These are phyloP conservation scores for Achlya hypogyna DNA, from an alignment of 352 stramenopile species.

Conservation along the genomic window DNA sequence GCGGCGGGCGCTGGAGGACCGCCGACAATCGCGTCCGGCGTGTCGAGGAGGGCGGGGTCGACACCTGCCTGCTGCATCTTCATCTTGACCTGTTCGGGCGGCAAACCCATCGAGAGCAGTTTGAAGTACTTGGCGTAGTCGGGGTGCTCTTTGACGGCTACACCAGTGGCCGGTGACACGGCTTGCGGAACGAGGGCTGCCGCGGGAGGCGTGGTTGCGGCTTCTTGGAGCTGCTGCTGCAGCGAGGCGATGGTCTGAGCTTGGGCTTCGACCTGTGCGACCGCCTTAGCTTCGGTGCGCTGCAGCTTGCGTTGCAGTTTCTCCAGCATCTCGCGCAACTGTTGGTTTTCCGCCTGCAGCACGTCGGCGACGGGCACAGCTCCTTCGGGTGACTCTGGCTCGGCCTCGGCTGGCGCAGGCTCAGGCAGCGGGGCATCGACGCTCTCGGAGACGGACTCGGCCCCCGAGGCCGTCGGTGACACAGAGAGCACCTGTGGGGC, in stretches of 20 bases:
- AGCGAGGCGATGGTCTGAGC: conserved; percentile 30
- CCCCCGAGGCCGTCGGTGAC: not conserved
- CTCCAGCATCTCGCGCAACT: conserved; percentile 54
- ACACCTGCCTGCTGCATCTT: conserved; percentile 73
- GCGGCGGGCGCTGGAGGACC: conserved; percentile 21
- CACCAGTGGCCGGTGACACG: conserved; percentile 20
- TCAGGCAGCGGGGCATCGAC: too few species aligned
- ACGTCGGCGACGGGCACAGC: not conserved
- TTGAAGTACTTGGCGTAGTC: conserved; percentile 81
- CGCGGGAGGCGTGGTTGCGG: conserved; percentile 13
- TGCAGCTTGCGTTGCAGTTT: conserved; percentile 63
- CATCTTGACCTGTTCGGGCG: conserved; percentile 74
- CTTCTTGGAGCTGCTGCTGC: conserved; percentile 37
- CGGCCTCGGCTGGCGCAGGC: not conserved
- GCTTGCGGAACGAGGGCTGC: not conserved
- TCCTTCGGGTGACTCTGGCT: not conserved
- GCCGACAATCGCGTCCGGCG: conserved; percentile 56
- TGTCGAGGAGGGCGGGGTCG: conserved; percentile 54
- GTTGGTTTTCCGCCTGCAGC: conserved; percentile 70
- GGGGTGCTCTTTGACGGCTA: conserved; percentile 58
- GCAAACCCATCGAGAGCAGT: conserved; percentile 67
- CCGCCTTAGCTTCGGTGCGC: conserved; percentile 11
- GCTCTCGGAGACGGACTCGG: not conserved
- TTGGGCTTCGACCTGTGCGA: conserved; percentile 38
- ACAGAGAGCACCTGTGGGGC: not conserved